Conservation (phyloP, 805 yeast genomes). For the Babjeviella inositovora region DNA sequence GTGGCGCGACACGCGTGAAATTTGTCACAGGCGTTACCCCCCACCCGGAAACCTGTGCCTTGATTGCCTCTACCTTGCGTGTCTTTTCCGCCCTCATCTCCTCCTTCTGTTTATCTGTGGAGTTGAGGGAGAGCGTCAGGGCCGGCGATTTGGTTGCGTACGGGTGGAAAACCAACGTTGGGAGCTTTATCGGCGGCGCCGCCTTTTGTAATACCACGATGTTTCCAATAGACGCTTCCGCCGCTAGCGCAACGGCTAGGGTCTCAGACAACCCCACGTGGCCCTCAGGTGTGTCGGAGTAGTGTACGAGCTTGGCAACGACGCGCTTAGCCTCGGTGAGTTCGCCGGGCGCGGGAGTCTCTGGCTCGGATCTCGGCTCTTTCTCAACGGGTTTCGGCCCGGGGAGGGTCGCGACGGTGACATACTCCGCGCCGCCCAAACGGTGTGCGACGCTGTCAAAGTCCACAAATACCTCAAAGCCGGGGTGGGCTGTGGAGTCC, state of each 20-base stretch:
- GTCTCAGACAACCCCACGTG: conserved; percentile 35
- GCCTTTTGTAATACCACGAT: conserved; percentile 35
- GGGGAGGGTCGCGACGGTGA: no score
- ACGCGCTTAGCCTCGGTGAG: conserved; percentile 21
- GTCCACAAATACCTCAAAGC: no score
- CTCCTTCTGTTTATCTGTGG: conserved; percentile 5
- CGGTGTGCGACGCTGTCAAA: no score
- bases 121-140: conserved; percentile 8
- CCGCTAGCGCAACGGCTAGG: conserved; percentile 39
- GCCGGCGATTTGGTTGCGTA: conserved; percentile 25
- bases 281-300: conserved; percentile 12
- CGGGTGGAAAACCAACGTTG: conserved; percentile 32
- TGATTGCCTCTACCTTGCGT: no score
- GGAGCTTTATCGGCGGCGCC: conserved; percentile 9
- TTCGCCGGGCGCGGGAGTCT: conserved; percentile 4
- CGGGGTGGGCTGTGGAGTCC: no score
- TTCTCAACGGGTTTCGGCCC: no score
- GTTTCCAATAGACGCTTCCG: conserved; percentile 32
- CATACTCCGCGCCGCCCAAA: no score
- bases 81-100: conserved; percentile 7
- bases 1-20: no score
- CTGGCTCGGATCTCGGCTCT: conserved; percentile 1
- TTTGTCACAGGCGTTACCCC: no score
- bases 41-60: no score
- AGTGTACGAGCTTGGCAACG: conserved; percentile 32